These are phyloP conservation scores for Quercus mongolica DNA, from an alignment of 306 rosid species.

Conservation along the genomic window DNA sequence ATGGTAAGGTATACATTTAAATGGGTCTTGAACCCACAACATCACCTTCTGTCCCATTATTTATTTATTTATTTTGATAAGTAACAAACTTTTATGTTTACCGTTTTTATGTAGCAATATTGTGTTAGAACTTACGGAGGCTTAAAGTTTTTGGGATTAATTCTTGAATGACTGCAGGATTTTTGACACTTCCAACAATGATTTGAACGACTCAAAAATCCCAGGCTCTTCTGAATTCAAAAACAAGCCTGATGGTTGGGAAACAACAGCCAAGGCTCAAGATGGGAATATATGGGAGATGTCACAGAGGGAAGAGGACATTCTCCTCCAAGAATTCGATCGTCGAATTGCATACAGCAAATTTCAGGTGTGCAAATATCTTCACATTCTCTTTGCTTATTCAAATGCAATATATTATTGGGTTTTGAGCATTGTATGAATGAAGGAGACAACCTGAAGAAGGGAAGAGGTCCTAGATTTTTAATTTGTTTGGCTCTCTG, in stretches of 20 bases:
- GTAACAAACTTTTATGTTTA: neutral
- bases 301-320: conserved; percentile 96
- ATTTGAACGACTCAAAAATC: conserved; percentile 46
- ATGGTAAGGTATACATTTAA: too few relatives aligned
- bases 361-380: conserved; percentile 63
- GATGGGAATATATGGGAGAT: conserved; percentile 94
- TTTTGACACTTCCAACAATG: conserved; percentile 57
- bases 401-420: neutral
- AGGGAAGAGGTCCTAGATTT: neutral
- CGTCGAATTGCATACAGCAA: conserved; percentile 88
- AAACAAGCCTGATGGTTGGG: conserved; percentile 96
- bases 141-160: conserved; percentile 14
- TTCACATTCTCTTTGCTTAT: neutral
- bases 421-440: neutral
- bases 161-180: conserved; percentile 51
- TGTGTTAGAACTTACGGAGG: neutral
- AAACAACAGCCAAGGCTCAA: conserved; percentile 62
- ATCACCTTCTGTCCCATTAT: too few relatives aligned
- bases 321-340: conserved; percentile 92
- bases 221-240: conserved; percentile 60
- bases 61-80: too few relatives aligned
- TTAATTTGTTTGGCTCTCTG: neutral
- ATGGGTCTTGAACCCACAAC: too few relatives aligned
- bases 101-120: neutral
- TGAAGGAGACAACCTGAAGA: neutral